Percentiles rank a stretch among this genome's conserved stretches.
Conservation (phyloP, 805 yeast species). For the Starmerella geochares region DNA sequence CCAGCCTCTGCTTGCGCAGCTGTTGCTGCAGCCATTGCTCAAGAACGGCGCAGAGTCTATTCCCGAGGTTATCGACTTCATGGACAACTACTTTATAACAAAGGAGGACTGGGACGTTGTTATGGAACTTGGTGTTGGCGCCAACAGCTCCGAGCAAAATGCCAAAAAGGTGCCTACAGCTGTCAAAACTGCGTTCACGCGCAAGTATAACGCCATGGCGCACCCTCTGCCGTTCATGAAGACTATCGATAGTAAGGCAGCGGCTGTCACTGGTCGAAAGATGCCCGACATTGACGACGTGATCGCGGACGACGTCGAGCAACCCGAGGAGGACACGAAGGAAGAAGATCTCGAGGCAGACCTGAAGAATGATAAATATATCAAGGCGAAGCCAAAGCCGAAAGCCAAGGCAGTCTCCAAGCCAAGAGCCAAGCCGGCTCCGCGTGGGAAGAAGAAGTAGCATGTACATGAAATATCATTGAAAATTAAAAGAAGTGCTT, state of each 20-base stretch:
- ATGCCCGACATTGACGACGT: conserved; percentile 64
- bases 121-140: conserved; percentile 73
- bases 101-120: conserved; percentile 87
- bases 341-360: conserved; percentile 32
- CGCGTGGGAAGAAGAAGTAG: neutral
- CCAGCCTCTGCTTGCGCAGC: conserved; percentile 52
- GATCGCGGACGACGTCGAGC: conserved; percentile 42
- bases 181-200: conserved; percentile 77
- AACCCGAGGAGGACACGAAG: conserved; percentile 26
- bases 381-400: conserved; percentile 20
- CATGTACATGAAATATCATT: no score
- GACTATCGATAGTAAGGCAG: conserved; percentile 34
- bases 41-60: conserved; percentile 53
- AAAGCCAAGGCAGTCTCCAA: conserved; percentile 10
- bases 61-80: conserved; percentile 48
- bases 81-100: conserved; percentile 81
- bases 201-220: conserved; percentile 59
- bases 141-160: conserved; percentile 34
- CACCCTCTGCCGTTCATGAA: conserved; percentile 83
- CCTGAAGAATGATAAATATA: conserved; percentile 29
- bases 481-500: no score
- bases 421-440: neutral
- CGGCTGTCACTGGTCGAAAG: conserved; percentile 29
- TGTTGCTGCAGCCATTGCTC: conserved; percentile 50
- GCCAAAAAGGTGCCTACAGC: conserved; percentile 62